These are phyloP conservation scores for Salvia sclarea DNA, from an alignment of 305 asterid species.

Conservation along the genomic window DNA sequence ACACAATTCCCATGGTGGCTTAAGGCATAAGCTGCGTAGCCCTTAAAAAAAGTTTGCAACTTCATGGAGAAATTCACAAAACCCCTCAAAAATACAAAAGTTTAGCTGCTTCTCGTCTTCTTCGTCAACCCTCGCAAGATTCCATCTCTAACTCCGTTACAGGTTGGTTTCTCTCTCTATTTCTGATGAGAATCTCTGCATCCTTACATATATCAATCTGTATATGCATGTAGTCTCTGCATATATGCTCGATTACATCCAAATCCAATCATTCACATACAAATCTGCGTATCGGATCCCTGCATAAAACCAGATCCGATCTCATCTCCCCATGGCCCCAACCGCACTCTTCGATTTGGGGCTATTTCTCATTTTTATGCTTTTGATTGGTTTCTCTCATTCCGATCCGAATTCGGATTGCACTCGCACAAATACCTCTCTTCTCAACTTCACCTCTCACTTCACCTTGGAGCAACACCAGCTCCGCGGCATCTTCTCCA, in stretches of 20 bases:
- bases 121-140: conserved; percentile 33
- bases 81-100: conserved; percentile 7
- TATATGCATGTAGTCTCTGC: conserved; percentile 26
- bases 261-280: conserved; percentile 10
- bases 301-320: conserved; percentile 36
- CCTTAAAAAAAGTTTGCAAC: conserved; percentile 1
- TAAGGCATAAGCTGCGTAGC: neutral
- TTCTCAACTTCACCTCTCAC: conserved; percentile 72
- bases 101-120: conserved; percentile 21
- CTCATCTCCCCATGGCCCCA: conserved; percentile 47
- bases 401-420: conserved; percentile 61
- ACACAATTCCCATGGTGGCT: neutral
- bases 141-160: conserved; percentile 20
- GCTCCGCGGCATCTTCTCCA: conserved; percentile 70
- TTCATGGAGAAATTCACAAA: conserved; percentile 7
- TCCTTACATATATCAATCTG: neutral
- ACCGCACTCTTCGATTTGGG: conserved; percentile 35
- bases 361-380: conserved; percentile 38
- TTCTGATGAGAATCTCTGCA: neutral
- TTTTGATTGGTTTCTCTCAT: conserved; percentile 39
- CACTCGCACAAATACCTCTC: conserved; percentile 54
- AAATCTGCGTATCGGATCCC: conserved; percentile 32
- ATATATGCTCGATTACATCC: neutral
- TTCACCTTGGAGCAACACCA: conserved; percentile 93
- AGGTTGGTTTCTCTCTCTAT: conserved; percentile 26